Conservation (phyloP, 441 rosid genomes). For the Pelargonium australe region DNA sequence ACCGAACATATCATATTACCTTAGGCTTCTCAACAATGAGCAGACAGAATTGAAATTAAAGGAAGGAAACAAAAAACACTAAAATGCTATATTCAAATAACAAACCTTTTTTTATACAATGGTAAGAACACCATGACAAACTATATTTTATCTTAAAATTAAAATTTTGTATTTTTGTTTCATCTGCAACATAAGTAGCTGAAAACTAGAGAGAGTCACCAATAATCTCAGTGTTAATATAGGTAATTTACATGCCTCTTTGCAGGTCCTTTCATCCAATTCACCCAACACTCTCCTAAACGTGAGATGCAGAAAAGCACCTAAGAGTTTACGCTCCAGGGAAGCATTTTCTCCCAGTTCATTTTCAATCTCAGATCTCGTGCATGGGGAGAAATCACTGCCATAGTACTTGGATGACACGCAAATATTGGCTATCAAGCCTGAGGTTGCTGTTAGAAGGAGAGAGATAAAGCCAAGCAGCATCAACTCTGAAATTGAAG, state of each 20-base stretch:
- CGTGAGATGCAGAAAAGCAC: slow-evolving; percentile 29
- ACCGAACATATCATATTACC: slow-evolving; percentile 14
- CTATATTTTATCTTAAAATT: background rate
- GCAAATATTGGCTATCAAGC: slow-evolving; percentile 66
- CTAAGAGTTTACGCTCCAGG: slow-evolving; percentile 42
- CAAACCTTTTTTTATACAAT: background rate
- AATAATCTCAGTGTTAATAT: slow-evolving; percentile 3
- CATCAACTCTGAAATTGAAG: slow-evolving; percentile 66
- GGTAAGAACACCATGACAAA: background rate
- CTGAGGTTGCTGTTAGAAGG: slow-evolving; percentile 74
- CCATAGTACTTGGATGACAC: slow-evolving; percentile 75
- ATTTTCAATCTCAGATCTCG: slow-evolving; percentile 45
- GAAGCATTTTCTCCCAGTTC: slow-evolving; percentile 39
- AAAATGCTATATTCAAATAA: background rate
- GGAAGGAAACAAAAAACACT: background rate
- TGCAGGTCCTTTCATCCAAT: slow-evolving; percentile 46
- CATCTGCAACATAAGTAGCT: background rate
- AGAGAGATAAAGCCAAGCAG: slow-evolving; percentile 95
- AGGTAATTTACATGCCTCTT: slow-evolving; percentile 42
- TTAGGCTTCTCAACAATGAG: background rate
- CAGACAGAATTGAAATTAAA: background rate
- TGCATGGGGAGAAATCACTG: slow-evolving; percentile 66
- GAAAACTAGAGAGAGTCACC: slow-evolving; percentile 15
- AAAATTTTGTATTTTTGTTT: background rate
- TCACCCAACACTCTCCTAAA: slow-evolving; percentile 48